Base-by-base conservation (phyloP, 1,284 basidiomycete species). In the Singerocomus inundabilis region DNA sequence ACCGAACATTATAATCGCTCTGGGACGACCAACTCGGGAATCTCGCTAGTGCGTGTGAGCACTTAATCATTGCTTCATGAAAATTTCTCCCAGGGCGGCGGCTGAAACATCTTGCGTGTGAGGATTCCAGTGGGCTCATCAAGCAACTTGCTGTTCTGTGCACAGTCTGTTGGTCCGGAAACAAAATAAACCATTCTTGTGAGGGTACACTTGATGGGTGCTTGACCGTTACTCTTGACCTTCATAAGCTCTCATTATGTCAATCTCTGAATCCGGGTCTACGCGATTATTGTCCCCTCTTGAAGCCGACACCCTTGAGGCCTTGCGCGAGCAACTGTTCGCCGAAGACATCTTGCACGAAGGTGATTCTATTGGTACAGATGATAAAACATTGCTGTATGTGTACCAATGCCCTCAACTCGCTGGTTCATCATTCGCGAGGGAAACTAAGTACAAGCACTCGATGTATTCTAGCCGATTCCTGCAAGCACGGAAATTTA, bases 331-430 rank as follows among this genome's bases (percentile, higher is more conserved):
- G 52, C 68, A 78, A 42, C 57, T 84, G 10, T 73, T 74, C 30
- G 61, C 70, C 3, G 80, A 84, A 48, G 78, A 68, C 28, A 73
- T 82, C 42, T 52, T 86, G 30, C 73, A 75, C 42, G 77, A 82
- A 18, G 81, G 78, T 0, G 81, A 85, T 58, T 75, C 75, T n/a
- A 76, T 87, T 35, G 83, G 82, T 6, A 81, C 81, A 3, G 81
- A 85, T 58, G 82, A 87, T 55, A 69, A 73, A 47, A 85, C 82
- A 7, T 63, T 87, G 11, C 62, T 81, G 85, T 84, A 48, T 57
- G 78, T 58, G 31, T 21, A 37, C 13, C 8, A 26, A 28, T 26
- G 16, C 28, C n/a, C 21, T 30, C 7, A 8, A 16, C 6, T 37
- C 26, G 3, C 16, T 5, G 24, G 6, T 41, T 15, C 26, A 21